Evolutionary conservation across 2,329 filamentous ascomycete genomes (phyloP), one percentile per base, ranked within the genome.

Genomic region (Albophoma yamanashiensis): DNA sequence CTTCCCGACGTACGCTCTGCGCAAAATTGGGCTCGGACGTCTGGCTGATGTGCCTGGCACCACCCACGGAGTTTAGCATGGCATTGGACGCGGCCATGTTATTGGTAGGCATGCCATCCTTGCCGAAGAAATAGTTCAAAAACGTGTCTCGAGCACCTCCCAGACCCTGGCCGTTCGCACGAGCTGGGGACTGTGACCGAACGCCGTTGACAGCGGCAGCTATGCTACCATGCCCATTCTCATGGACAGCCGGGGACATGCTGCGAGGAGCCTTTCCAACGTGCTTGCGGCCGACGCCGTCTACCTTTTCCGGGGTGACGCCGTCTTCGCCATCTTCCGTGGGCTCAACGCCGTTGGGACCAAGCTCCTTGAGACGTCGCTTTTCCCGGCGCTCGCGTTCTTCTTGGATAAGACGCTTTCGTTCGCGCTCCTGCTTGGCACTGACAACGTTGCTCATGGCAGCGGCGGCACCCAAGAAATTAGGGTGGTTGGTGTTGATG

Each of bases 401-500:
- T 67, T 96, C 92, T 61, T 90, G 88, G 22, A 91, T 79, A 50
- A 89, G 75, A 45, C 82, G 84, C 73, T 91, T 92, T 74, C 91
- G 88, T 75, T 99, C 93, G 66, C 92, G 88, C 66, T 99, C 94
- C 72, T 97, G 92, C 76, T 94, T 96, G 71, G 89, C 93, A 70
- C 86, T 90, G 62, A 99, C 95, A 55, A 99, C 93, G 56, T 94
- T 92, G 66, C 91, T 93, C 94, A 99, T 99, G 63, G 94, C 94
- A 42, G 92, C 93, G 27, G 94, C 93, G 20, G 94, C 94, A 53
- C 94, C 94, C 20, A 97, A 84, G 78, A 99, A 99, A 75, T 99
- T 99, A 56, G 94, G 94, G 72, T 99, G 94, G 70, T 99, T 99
- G 50, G 94, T 99, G 78, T 99, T 99, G 77, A 99, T 97, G 75